These are phyloP conservation scores for Macrophomina tecta DNA, from an alignment of 2,329 filamentous ascomycete species.

Conservation along the genomic window DNA sequence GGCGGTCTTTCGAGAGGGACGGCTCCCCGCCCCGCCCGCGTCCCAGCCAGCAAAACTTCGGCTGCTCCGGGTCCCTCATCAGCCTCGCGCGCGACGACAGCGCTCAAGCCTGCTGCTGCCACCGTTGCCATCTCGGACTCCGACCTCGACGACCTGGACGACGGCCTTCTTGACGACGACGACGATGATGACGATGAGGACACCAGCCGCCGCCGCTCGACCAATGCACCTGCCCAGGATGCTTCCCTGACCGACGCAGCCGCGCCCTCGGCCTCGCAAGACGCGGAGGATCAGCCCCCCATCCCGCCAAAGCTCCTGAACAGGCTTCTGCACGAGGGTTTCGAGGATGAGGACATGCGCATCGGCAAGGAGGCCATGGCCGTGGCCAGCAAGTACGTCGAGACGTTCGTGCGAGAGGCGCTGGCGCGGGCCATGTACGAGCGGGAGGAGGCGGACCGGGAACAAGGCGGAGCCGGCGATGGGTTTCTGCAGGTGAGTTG, in stretches of 20 bases:
- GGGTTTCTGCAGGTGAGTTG: slow-evolving; percentile 70
- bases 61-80: slow-evolving; percentile 30
- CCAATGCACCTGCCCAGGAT: not conserved
- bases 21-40: slow-evolving; percentile 34
- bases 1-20: slow-evolving; percentile 28
- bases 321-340: slow-evolving; percentile 78
- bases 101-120: slow-evolving; percentile 35
- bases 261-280: slow-evolving; percentile 29
- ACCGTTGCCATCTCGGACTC: slow-evolving; percentile 39
- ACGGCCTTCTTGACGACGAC: slow-evolving; percentile 24
- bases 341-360: slow-evolving; percentile 71
- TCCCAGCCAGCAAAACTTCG: slow-evolving; percentile 32
- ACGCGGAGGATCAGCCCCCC: slow-evolving; percentile 36
- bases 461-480: slow-evolving; percentile 46
- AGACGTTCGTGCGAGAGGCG: slow-evolving; percentile 88
- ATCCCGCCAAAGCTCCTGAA: slow-evolving; percentile 79
- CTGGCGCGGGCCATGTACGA: slow-evolving; percentile 79
- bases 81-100: slow-evolving; percentile 33
- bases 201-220: slow-evolving; percentile 26
- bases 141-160: slow-evolving; percentile 33
- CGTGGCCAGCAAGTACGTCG: slow-evolving; percentile 82
- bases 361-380: slow-evolving; percentile 79
- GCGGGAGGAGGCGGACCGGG: slow-evolving; percentile 57
- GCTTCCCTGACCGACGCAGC: slow-evolving; percentile 12
- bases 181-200: slow-evolving; percentile 38